Evolutionary conservation across 306 rosid genomes (phyloP).

Genomic region (Prosopis cineraria): DNA sequence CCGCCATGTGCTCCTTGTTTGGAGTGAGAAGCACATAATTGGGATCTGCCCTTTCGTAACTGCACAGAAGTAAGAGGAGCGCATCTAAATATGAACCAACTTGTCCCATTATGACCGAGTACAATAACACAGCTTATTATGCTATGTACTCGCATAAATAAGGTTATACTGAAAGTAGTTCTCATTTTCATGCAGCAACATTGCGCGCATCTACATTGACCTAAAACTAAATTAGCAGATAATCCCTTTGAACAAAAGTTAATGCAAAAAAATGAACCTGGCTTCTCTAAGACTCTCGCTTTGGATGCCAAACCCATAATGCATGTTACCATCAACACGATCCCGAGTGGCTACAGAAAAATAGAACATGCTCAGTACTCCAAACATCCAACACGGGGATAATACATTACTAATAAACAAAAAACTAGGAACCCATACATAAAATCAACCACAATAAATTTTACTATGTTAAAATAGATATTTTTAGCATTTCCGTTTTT

Average conservation of each 20-base stretch:
- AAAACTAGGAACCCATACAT: background rate
- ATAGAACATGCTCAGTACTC: constrained; percentile 17
- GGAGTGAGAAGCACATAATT: constrained; percentile 93
- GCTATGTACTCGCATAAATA: background rate
- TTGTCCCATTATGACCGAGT: background rate
- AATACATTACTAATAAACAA: constrained; percentile 7
- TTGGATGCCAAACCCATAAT: constrained; percentile 83
- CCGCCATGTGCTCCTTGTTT: constrained; percentile 84
- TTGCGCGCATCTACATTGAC: background rate
- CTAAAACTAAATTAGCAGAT: background rate
- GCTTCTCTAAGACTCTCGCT: constrained; percentile 92
- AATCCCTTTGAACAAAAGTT: constrained; percentile 25
- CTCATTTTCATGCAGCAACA: constrained; percentile 12
- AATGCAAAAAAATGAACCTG: constrained; percentile 61
- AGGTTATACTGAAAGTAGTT: constrained; percentile 10
- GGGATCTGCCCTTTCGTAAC: constrained; percentile 97
- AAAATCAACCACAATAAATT: background rate
- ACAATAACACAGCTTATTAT: background rate
- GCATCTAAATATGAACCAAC: constrained; percentile 1
- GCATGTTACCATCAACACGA: constrained; percentile 54
- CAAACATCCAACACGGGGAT: constrained; percentile 22
- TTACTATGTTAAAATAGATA: background rate
- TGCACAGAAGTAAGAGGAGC: constrained; percentile 39
- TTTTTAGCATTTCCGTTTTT: background rate
- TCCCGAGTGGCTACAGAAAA: constrained; percentile 69